Evolutionary conservation across 495 filamentous ascomycete species (phyloP).

Genomic region (Podospora sp.): DNA sequence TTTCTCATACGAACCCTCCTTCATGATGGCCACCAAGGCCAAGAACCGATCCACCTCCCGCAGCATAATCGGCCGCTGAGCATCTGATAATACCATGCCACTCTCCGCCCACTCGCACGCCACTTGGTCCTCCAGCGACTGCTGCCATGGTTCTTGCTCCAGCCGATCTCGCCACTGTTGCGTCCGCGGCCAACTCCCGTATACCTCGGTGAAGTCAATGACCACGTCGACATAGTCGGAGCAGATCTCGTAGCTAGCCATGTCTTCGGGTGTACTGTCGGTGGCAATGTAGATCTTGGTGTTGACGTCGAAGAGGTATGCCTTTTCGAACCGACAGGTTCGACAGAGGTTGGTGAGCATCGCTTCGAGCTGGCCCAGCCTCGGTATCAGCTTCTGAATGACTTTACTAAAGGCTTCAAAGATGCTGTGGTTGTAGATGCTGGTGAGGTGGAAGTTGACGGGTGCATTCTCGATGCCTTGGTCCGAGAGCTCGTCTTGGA

Average conservation of each 20-base stretch:
- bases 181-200: conserved; percentile 70
- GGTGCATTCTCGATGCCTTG: conserved; percentile 88
- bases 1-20: conserved; percentile 62
- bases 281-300: conserved; percentile 99
- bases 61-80: conserved; percentile 79
- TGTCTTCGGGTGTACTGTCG: conserved; percentile 87
- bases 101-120: conserved; percentile 74
- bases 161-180: conserved; percentile 55
- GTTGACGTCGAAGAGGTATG: conserved; percentile 92
- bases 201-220: conserved; percentile 92
- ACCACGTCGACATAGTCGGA: conserved; percentile 98
- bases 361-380: conserved; percentile 86
- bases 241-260: conserved; percentile 94
- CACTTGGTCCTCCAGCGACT: conserved; percentile 65
- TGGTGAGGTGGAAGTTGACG: conserved; percentile 90
- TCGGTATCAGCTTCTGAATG: conserved; percentile 94
- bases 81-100: conserved; percentile 74
- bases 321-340: conserved; percentile 93
- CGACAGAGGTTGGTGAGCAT: conserved; percentile 86
- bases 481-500: conserved; percentile 93
- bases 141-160: conserved; percentile 61
- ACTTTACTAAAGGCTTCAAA: conserved; percentile 98
- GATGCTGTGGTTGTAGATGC: conserved; percentile 96
- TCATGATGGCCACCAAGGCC: conserved; percentile 75
- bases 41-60: conserved; percentile 89